Percentiles rank a stretch among this genome's conserved stretches.
phyloP scores from a whole-genome alignment of 1,284 basidiomycete genomes.

The Inonotus hispidus region DNA sequence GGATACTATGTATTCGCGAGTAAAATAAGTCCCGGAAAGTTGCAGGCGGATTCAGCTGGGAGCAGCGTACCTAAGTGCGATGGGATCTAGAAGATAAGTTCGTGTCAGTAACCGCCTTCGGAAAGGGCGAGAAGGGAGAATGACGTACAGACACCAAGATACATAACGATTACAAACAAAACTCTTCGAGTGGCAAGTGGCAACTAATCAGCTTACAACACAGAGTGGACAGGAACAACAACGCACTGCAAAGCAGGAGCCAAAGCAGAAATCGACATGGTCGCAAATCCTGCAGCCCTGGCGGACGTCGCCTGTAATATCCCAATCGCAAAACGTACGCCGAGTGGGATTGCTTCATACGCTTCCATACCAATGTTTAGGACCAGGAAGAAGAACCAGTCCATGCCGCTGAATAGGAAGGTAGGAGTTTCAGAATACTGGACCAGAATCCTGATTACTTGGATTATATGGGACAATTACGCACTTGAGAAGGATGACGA shows the following conservation, averaged over 20 bases:
- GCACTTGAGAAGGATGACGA: slow-evolving; percentile 68
- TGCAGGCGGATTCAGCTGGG: background rate
- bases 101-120: background rate
- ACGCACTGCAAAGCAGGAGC: slow-evolving; percentile 83
- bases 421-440: background rate
- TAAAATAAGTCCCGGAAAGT: background rate
- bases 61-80: slow-evolving; percentile 45
- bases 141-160: slow-evolving; percentile 65
- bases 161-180: slow-evolving; percentile 88
- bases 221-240: background rate
- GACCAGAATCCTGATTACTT: background rate
- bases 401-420: slow-evolving; percentile 48
- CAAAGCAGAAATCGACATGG: slow-evolving; percentile 64
- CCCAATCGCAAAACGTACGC: slow-evolving; percentile 60
- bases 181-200: slow-evolving; percentile 42
- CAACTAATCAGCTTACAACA: slow-evolving; percentile 7
- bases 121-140: slow-evolving; percentile 6
- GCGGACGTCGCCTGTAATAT: slow-evolving; percentile 76
- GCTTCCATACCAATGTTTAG: slow-evolving; percentile 80
- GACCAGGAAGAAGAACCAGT: slow-evolving; percentile 87
- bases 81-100: slow-evolving; percentile 45
- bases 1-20: slow-evolving; percentile 44
- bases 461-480: slow-evolving; percentile 21
- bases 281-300: slow-evolving; percentile 83
- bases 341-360: slow-evolving; percentile 67